A percentile compares a stretch with the other conserved stretches of the same genome.
Evolutionary conservation across 805 yeast species (phyloP).

Genomic region (Gaillardinia entomophila): DNA sequence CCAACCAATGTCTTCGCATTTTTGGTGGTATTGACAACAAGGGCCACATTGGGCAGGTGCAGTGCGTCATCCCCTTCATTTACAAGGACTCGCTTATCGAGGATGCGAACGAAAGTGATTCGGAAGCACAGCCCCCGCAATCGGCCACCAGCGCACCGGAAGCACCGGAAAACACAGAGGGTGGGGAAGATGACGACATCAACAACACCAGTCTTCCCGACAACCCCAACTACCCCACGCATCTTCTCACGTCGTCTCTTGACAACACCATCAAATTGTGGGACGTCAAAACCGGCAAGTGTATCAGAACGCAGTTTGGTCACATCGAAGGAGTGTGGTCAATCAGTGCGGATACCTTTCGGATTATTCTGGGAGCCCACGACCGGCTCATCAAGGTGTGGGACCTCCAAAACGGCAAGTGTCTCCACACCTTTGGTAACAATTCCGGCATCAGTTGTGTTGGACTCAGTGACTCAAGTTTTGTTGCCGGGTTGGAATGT

Average conservation of each 20-base stretch:
- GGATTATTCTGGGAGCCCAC: constrained; percentile 92
- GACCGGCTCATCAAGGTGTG: constrained; percentile 86
- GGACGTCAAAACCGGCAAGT: constrained; percentile 83
- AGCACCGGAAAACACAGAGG: background rate
- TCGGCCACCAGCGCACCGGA: background rate
- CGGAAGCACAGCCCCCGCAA: constrained; percentile 13
- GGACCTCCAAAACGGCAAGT: constrained; percentile 93
- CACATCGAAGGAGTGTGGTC: constrained; percentile 99
- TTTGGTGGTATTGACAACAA: constrained; percentile 69
- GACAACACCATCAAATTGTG: constrained; percentile 92
- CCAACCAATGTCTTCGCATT: constrained; percentile 71
- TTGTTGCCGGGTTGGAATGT: constrained; percentile 85
- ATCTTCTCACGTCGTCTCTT: constrained; percentile 77
- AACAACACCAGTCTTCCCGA: constrained; percentile 5
- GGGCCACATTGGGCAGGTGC: constrained; percentile 94
- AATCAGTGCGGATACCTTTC: constrained; percentile 89
- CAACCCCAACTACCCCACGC: constrained; percentile 58
- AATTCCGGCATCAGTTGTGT: constrained; percentile 60
- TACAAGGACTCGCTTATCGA: constrained; percentile 56
- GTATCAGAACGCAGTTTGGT: constrained; percentile 92
- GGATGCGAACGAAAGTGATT: constrained; percentile 39
- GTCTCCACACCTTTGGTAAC: constrained; percentile 88
- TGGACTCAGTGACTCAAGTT: constrained; percentile 80
- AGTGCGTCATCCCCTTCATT: constrained; percentile 81
- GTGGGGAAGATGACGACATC: background rate